Evolutionary conservation across 2,329 filamentous ascomycete genomes (phyloP).

Genomic region (Lecanosticta acicola): DNA sequence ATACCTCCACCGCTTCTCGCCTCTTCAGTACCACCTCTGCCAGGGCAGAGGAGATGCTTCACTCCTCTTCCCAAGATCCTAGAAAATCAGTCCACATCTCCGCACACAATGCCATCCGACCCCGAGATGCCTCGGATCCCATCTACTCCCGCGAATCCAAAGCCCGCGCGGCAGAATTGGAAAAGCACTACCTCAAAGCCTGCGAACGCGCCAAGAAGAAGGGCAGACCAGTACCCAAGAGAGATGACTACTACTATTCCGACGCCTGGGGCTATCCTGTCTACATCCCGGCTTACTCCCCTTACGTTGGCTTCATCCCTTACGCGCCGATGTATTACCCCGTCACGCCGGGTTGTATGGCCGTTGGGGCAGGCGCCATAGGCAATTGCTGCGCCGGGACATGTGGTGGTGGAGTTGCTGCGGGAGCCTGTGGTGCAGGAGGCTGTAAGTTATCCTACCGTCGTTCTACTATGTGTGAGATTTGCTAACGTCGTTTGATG

Average conservation of each 20-base stretch:
- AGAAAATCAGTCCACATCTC: conserved; percentile 64
- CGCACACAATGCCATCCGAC: conserved; percentile 61
- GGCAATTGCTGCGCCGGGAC: conserved; percentile 48
- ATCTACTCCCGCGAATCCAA: conserved; percentile 15
- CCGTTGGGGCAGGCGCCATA: conserved; percentile 33
- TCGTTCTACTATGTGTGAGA: conserved; percentile 9
- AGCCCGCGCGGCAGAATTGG: conserved; percentile 39
- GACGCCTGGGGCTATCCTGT: conserved; percentile 38
- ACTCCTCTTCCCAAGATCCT: conserved; percentile 44
- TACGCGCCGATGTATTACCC: conserved; percentile 37
- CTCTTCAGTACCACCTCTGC: conserved; percentile 41
- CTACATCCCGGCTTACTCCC: conserved; percentile 33
- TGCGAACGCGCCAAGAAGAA: conserved; percentile 36
- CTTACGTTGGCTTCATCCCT: conserved; percentile 38
- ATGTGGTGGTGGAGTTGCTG: conserved; percentile 32
- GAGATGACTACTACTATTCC: conserved; percentile 36
- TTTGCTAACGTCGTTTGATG: conserved; percentile 6
- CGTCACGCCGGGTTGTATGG: conserved; percentile 43
- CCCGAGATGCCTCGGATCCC: conserved; percentile 22
- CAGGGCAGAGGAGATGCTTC: conserved; percentile 33
- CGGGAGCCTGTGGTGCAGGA: conserved; percentile 27
- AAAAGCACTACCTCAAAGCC: conserved; percentile 51
- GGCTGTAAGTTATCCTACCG: too few species aligned
- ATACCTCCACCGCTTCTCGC: conserved; percentile 45
- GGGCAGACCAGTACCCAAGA: conserved; percentile 31